Evolutionary conservation across 805 yeast species (phyloP), one percentile per base, ranked within the genome.

Genomic region (Sporopachydermia lactativora): DNA sequence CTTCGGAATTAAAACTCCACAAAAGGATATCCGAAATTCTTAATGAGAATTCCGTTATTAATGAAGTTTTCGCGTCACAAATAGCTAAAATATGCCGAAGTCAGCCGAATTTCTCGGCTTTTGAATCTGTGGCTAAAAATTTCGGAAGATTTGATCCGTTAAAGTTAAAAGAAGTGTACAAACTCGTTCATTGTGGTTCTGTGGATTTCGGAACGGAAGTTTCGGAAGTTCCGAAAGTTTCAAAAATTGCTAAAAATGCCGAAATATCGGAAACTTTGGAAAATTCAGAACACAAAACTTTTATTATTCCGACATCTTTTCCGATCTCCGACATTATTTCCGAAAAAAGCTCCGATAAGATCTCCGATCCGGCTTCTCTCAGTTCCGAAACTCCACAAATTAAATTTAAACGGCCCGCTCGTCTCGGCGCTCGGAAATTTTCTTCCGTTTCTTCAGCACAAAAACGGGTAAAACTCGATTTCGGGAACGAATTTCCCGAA

Each of bases 71-170:
- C 17, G 52, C 51, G 4, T 15, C 19, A 3, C 49, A 45, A 24
- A 42, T 53, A 5, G 15, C 49, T 14, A 37, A 41, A 3, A 31
- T 53, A 18, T 52, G 53, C 11, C 37, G 43, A 19, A 34, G 18
- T 5, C 43, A 41, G 18, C 18, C 40, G 4, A 35, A 38, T 18
- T 36, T 37, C 3, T 43, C 36, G 8, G 41, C 39, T 4, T 55
- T 55, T 41, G 39, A 43, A 3, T 36, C 34, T 1, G 49, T 52
- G 2, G 51, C 57, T 40, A 19, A 17, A 38, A 47, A 46, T 4
- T 52, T 54, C 45, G 59, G 56, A 8, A 39, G 42, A 18, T 54
- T 52, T 34, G 51, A 52, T 18, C 38, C 15, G 5, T 41, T 41
- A 3, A 51, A 49, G 36, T 35, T 53, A 11, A 15, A 15, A 17